These are phyloP conservation scores for Auricularia cornea DNA, from an alignment of 768 basidiomycete species.

Conservation along the genomic window DNA sequence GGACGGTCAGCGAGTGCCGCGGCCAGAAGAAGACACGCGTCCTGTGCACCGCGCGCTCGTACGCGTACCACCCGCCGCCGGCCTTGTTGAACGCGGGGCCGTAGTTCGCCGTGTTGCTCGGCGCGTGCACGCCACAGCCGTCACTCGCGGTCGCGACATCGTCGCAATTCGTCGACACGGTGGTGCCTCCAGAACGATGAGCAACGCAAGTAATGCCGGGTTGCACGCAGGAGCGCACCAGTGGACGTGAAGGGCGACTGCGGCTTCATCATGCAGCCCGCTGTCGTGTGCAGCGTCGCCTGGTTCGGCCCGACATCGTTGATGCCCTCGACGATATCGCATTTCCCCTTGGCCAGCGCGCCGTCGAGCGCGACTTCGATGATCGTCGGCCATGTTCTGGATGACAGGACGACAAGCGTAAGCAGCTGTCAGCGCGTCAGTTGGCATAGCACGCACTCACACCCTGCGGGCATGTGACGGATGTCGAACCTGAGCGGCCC, in stretches of 20 bases:
- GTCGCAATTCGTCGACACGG: constrained; percentile 41
- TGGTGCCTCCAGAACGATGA: constrained; percentile 19
- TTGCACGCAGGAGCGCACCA: neutral
- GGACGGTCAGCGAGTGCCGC: constrained; percentile 22
- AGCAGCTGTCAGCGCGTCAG: constrained; percentile 3
- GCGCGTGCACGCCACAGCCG: constrained; percentile 45
- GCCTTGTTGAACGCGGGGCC: constrained; percentile 49
- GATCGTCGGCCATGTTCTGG: constrained; percentile 44
- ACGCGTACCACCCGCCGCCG: constrained; percentile 53
- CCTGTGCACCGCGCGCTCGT: constrained; percentile 43
- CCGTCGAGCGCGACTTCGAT: constrained; percentile 30
- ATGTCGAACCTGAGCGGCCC: constrained; percentile 33
- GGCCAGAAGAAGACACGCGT: constrained; percentile 73
- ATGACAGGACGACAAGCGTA: neutral
- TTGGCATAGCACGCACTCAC: constrained; percentile 33
- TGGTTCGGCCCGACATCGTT: constrained; percentile 46
- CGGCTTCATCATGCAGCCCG: constrained; percentile 9
- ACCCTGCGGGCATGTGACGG: constrained; percentile 54
- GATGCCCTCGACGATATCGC: constrained; percentile 9
- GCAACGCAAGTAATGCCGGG: neutral
- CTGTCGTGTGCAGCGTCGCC: constrained; percentile 47
- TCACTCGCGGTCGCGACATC: constrained; percentile 38
- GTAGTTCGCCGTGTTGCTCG: constrained; percentile 35
- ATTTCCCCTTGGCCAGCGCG: constrained; percentile 40
- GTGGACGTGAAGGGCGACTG: neutral